Evolutionary conservation across 768 basidiomycete genomes (phyloP).

Genomic region (Sistotremastrum suecicum): DNA sequence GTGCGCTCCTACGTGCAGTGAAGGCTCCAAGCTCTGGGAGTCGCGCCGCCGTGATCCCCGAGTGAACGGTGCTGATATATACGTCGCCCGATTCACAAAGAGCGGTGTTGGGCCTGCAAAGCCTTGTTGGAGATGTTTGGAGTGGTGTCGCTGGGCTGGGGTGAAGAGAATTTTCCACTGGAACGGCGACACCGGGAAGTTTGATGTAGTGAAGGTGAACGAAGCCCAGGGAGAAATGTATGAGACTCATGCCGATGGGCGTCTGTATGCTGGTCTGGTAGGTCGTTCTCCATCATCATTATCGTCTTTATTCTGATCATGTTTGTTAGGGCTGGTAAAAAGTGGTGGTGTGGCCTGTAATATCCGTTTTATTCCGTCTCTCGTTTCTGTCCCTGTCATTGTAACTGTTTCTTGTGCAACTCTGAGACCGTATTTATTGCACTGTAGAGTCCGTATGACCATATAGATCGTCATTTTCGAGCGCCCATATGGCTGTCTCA

Average conservation of each 20-base stretch:
- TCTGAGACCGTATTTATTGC: no score
- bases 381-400: no score
- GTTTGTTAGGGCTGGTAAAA: not conserved
- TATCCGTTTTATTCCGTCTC: no score
- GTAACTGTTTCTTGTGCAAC: no score
- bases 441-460: no score
- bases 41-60: slow-evolving; percentile 24
- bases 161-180: slow-evolving; percentile 44
- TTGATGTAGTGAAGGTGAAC: slow-evolving; percentile 34
- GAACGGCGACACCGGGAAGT: slow-evolving; percentile 22
- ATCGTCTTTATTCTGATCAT: no score
- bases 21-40: slow-evolving; percentile 16
- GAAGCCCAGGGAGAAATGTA: slow-evolving; percentile 24
- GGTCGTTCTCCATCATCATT: slow-evolving; percentile 9
- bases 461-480: no score
- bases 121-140: slow-evolving; percentile 42
- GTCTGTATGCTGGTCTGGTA: slow-evolving; percentile 31
- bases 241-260: slow-evolving; percentile 31
- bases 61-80: slow-evolving; percentile 39
- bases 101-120: slow-evolving; percentile 34
- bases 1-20: not conserved
- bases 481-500: no score
- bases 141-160: slow-evolving; percentile 45
- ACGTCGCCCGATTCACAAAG: slow-evolving; percentile 37
- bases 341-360: no score